Evolutionary conservation across 2,329 filamentous ascomycete genomes (phyloP), one percentile per base, ranked within the genome.

Genomic region (Hypoxylon rubiginosum): DNA sequence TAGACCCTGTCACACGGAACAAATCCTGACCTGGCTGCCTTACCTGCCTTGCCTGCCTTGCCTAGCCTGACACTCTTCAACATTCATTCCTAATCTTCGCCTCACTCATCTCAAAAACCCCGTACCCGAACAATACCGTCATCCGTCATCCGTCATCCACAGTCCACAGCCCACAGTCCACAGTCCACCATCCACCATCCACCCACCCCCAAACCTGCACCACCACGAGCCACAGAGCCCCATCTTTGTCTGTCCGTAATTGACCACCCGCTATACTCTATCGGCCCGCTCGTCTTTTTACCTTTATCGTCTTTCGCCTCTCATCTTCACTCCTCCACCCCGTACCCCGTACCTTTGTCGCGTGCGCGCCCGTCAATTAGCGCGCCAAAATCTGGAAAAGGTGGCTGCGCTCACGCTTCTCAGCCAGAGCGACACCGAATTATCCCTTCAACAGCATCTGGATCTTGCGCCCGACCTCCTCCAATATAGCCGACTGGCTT

Each of bases 401-500:
- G 83, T 88, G 86, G 86, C 82, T 80, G 81, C 86, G 75, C 84
- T 87, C 77, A 86, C 84, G 62, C 80, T 86, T 72, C 79, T 86
- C 78, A 84, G 79, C 76, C 83, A 83, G 73, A 80, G 80, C 79
- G 84, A 86, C 62, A 81, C 84, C 72, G 84, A 87, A 76, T 82
- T 89, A 66, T 88, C 86, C 67, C 81, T 88, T 46, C 86, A 88
- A 77, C 86, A 88, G 75, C 86, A 89, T 71, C 82, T 88, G 70
- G 85, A 88, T 70, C 81, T 88, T 68, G 80, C 84, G 60, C 84
- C 84, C 53, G 82, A 85, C 69, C 80, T 88, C 72, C 78, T 84
- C 72, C 81, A 82, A 68, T 86, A 84, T 76, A 80, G 79, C 68
- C 80, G 79, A 74, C 81, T 84, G 78, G 80, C 80, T 73, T 69